phyloP scores from a whole-genome alignment of 73 alveolate genomes.

The Paramecium sonneborni region DNA sequence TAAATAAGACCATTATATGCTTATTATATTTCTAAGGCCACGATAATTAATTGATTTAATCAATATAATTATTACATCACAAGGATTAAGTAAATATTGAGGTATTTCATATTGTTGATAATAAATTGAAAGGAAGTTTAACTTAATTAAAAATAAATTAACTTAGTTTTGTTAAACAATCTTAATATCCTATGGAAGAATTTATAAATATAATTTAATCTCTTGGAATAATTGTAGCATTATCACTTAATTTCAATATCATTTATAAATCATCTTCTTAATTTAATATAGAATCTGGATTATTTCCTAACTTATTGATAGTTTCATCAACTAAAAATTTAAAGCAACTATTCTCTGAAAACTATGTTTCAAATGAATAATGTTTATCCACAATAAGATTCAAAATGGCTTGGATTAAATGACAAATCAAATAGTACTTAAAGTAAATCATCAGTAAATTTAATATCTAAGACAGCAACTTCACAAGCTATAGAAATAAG shows the following conservation, averaged over 20 bases:
- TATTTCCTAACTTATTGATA: background rate
- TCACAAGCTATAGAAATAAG: background rate
- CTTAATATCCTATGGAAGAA: background rate
- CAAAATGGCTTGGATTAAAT: background rate
- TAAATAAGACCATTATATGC: background rate
- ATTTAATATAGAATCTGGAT: background rate
- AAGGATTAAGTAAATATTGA: background rate
- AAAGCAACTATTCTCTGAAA: background rate
- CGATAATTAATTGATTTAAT: background rate
- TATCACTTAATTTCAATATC: background rate
- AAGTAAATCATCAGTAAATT: slow-evolving; percentile 1
- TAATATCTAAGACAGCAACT: background rate
- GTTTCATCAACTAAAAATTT: background rate
- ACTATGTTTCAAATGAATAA: too few species aligned
- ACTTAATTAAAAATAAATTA: background rate
- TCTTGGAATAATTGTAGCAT: background rate
- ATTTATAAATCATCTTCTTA: background rate
- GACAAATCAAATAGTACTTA: background rate
- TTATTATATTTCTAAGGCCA: background rate
- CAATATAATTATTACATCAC: background rate
- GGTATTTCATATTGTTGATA: background rate
- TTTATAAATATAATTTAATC: background rate
- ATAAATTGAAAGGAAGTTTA: background rate
- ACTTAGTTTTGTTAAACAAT: background rate
- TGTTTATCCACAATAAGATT: too few species aligned